Conservation (phyloP, 352 stramenopile species). For the Phytopythium boreale region DNA sequence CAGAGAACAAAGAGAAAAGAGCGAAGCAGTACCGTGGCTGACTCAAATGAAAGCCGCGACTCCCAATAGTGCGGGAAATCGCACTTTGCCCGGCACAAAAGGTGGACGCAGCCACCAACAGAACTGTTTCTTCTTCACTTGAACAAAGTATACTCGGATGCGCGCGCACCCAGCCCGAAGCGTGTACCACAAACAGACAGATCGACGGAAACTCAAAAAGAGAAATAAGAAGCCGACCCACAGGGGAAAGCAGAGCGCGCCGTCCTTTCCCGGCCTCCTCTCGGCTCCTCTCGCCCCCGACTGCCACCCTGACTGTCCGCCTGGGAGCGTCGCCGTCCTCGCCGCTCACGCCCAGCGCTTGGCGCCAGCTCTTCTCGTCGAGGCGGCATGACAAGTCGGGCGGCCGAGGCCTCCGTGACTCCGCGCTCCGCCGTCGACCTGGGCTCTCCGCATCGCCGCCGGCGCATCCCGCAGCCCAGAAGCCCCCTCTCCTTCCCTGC, state of each 20-base stretch:
- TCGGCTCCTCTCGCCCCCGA: too few relatives aligned
- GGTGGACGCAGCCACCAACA: too few relatives aligned
- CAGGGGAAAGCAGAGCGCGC: too few relatives aligned
- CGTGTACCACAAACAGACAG: too few relatives aligned
- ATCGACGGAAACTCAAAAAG: too few relatives aligned
- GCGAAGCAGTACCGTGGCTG: too few relatives aligned
- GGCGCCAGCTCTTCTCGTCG: conserved; percentile 5
- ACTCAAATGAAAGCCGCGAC: not conserved
- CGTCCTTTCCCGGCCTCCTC: too few relatives aligned
- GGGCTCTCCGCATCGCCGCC: not conserved
- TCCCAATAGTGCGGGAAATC: not conserved
- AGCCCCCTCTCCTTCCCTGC: not conserved
- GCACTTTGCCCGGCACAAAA: not conserved
- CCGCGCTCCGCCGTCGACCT: not conserved
- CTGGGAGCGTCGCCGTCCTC: too few relatives aligned
- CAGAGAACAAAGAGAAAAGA: too few relatives aligned
- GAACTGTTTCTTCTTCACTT: not conserved
- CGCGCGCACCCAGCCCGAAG: too few relatives aligned
- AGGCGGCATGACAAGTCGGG: conserved; percentile 16
- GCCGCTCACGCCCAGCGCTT: not conserved
- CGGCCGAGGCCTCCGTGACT: conserved; percentile 11
- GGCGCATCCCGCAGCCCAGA: not conserved
- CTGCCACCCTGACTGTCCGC: not conserved
- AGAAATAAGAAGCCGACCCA: too few relatives aligned
- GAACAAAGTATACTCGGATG: not conserved